Evolutionary conservation across 2,329 filamentous ascomycete species (phyloP), one percentile per base, ranked within the genome.

Genomic region (Penicillium verrucosum): DNA sequence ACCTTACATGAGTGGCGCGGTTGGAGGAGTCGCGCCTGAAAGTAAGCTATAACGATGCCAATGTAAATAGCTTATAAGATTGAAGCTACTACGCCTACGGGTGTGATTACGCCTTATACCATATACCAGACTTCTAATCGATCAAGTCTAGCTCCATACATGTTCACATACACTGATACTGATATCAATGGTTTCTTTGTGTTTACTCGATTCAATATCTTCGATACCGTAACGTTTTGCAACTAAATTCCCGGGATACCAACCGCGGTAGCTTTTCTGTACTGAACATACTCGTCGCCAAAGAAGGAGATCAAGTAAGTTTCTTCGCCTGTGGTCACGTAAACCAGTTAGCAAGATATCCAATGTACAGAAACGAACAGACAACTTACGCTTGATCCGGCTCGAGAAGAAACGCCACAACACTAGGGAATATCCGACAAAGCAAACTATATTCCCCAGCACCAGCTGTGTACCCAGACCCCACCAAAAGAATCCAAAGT

Each of bases 401-500:
- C 72, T 77, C 16, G 80, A 81, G 71, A 99, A 99, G 73, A 99
- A 99, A 58, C 78, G 81, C 90, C 90, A 97, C 64, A 99, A 74
- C 16, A 95, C 88, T 8, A 82, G 72, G 0, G 84, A 76, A 77
- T 96, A 97, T 2, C 76, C 89, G 7, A 87, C 64, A 56, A 95
- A 85, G 71, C 91, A 96, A 2, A 96, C 63, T 9, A 83, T 76
- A 75, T 99, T 99, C 18, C 93, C 93, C 61, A 97, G 80, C 53
- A 96, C 85, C 42, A 97, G 70, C 79, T 99, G 94, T 12, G 92
- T 96, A 5, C 94, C 94, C n/a, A 97, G 70, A 0, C 90, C 91
- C 93, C 93, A 99, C 86, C 92, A 97, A 75, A 96, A 99, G 78
- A 97, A 99, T 4, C 93, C 94, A 78, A 97, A 97, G 76, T 99